These are phyloP conservation scores for Aureobasidium pullulans DNA, from an alignment of 2,329 filamentous ascomycete species.

Conservation along the genomic window DNA sequence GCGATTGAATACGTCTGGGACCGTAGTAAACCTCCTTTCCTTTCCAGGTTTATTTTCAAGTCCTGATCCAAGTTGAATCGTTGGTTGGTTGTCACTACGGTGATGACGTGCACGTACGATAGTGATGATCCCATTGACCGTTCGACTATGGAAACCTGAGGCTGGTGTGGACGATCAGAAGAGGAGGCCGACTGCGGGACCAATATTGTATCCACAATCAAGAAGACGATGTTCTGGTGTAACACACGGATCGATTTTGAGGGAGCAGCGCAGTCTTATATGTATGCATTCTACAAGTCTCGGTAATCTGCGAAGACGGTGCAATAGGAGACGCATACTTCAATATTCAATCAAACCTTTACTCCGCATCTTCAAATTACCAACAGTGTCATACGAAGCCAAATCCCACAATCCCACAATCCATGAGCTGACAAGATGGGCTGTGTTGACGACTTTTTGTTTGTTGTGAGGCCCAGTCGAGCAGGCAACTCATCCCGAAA, in stretches of 20 bases:
- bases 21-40: too few relatives aligned
- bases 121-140: background rate
- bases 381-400: background rate
- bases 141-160: background rate
- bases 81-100: background rate
- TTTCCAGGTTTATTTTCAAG: too few relatives aligned
- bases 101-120: background rate
- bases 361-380: background rate
- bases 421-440: background rate
- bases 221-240: background rate
- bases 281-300: background rate
- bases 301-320: background rate
- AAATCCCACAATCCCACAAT: background rate
- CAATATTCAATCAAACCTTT: conserved; percentile 7
- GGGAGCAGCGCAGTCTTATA: background rate
- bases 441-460: background rate
- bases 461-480: conserved; percentile 4
- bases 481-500: background rate
- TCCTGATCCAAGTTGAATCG: too few relatives aligned
- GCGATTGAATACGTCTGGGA: background rate
- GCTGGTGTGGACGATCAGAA: background rate
- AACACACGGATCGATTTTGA: too few relatives aligned
- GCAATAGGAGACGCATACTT: background rate
- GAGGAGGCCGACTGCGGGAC: background rate
- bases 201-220: background rate